phyloP scores from a whole-genome alignment of 2,329 filamentous ascomycete genomes.

The Myriosclerotinia curreyana region DNA sequence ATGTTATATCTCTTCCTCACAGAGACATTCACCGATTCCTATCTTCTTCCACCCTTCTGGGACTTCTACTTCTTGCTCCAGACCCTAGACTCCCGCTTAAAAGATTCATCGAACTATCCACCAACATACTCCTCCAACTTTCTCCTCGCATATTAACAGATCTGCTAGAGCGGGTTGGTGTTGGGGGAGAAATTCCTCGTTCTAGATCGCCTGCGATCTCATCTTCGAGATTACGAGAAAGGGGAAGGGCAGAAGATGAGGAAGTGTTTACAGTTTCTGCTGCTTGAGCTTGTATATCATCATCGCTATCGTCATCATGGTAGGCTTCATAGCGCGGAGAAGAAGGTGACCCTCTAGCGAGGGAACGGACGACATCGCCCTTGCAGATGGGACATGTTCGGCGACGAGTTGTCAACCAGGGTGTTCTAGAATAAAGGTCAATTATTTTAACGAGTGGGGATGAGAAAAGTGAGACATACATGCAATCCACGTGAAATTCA shows the following conservation, averaged over 20 bases:
- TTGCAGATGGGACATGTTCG: constrained; percentile 99
- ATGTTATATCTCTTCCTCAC: background rate
- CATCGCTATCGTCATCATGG: constrained; percentile 45
- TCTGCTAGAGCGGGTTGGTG: constrained; percentile 19
- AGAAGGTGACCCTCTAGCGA: constrained; percentile 48
- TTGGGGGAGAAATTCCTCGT: constrained; percentile 30
- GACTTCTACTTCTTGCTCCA: constrained; percentile 27
- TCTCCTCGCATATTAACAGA: constrained; percentile 5
- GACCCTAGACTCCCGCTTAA: constrained; percentile 32
- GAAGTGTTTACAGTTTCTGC: constrained; percentile 47
- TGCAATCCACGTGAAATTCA: constrained; percentile 97
- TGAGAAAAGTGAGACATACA: constrained; percentile 62
- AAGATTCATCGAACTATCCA: constrained; percentile 29
- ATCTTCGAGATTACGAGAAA: constrained; percentile 25
- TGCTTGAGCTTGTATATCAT: constrained; percentile 46
- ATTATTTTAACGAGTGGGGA: constrained; percentile 17
- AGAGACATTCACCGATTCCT: constrained; percentile 32
- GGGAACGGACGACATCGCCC: constrained; percentile 80
- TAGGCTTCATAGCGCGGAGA: constrained; percentile 39
- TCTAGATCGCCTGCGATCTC: constrained; percentile 32
- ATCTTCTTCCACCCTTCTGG: constrained; percentile 30
- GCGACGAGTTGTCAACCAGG: constrained; percentile 91
- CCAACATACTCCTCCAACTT: constrained; percentile 18
- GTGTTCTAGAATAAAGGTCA: constrained; percentile 59
- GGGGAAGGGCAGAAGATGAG: constrained; percentile 44